Base-by-base conservation (phyloP, 1,139 yeast genomes). In the Taphrina communis region DNA sequence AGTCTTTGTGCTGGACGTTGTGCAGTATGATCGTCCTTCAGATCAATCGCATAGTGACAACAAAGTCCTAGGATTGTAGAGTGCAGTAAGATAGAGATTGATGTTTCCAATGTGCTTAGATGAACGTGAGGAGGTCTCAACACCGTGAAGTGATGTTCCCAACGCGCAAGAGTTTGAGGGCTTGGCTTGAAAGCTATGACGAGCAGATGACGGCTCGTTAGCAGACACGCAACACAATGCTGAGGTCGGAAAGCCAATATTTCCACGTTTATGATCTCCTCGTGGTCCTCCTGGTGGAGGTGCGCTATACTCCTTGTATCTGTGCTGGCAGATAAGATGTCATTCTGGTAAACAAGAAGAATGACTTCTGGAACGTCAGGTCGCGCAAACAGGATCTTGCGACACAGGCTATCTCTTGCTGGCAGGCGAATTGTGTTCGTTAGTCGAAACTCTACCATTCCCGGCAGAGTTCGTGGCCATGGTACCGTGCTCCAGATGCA, bases 401-500 rank as follows among this genome's bases (percentile, higher is more conserved):
- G 53, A 14, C 36, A 25, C 8, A n/a, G n/a, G n/a, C 21, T 21
- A 1, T 11, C n/a, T 7, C 19, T 14, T 21, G 12, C 8, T 25
- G 53, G 36, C n/a, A 50, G 36, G 8, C 36, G 19, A n/a, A 50
- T 21, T 21, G 31, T 50, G 36, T n/a, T 50, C 12, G n/a, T 21
- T 7, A 21, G 53, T 11, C 36, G 53, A 21, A 50, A 50, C 9
- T 50, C 36, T 21, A 11, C 53, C 14, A 25, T 11, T 9, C 14
- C 36, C 3, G 53, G 53, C 53, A 19, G 31, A 6, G 36, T 50
- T 21, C 53, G 53, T 25, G 36, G 36, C 36, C 36, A 21, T 50
- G 53, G 6, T 6, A 21, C 42, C 44, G 58, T 36, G 44, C 8
- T 14, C 58, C 58, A 53, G 42, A 53, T 38, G 25, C 58, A 11